Conservation (phyloP, 73 alveolate genomes). For the Paramecium primaurelia region DNA sequence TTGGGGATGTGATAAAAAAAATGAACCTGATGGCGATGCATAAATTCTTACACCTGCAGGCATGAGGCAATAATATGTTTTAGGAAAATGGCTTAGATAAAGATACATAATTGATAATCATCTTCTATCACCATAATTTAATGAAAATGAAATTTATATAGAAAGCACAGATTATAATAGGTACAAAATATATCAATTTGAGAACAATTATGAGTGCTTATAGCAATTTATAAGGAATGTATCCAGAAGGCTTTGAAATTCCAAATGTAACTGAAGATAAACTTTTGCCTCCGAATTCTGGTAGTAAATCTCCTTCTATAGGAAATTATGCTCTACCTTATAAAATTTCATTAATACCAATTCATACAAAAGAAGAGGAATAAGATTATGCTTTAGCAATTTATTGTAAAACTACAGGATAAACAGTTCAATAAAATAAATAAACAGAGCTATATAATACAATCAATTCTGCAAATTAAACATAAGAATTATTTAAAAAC, state of each 20-base stretch:
- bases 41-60: slow-evolving; percentile 78
- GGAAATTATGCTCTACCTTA: slow-evolving; percentile 25
- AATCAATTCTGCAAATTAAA: not conserved
- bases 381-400: not conserved
- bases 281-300: not conserved
- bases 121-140: slow-evolving; percentile 67
- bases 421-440: not conserved
- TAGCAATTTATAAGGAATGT: slow-evolving; percentile 85
- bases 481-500: not conserved
- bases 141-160: slow-evolving; percentile 82
- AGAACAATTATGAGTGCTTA: slow-evolving; percentile 87
- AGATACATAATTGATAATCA: slow-evolving; percentile 69
- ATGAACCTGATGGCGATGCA: slow-evolving; percentile 69
- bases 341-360: slow-evolving; percentile 38
- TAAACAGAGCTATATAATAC: not conserved
- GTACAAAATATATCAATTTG: slow-evolving; percentile 52
- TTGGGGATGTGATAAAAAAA: slow-evolving; percentile 37
- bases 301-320: not conserved
- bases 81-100: slow-evolving; percentile 77
- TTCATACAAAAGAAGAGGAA: slow-evolving; percentile 36
- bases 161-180: slow-evolving; percentile 70
- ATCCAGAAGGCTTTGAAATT: slow-evolving; percentile 69
- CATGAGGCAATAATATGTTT: slow-evolving; percentile 74
- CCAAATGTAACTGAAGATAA: not conserved
- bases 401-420: not conserved